These are phyloP conservation scores for Cordia subcordata DNA, from an alignment of 257 asterid genomes.

Conservation along the genomic window DNA sequence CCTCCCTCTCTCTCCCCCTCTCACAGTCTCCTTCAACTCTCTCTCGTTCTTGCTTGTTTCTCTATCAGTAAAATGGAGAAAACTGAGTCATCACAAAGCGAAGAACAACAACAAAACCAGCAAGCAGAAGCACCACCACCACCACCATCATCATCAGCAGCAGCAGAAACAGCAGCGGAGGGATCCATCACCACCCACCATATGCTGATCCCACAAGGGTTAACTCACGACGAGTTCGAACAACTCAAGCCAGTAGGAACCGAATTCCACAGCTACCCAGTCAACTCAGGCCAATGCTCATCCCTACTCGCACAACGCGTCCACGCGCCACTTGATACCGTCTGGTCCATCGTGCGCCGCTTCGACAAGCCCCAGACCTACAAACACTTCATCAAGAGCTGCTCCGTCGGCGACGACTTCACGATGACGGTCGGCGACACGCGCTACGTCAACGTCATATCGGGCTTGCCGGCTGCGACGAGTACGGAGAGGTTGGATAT, in stretches of 20 bases:
- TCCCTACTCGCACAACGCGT: constrained; percentile 72
- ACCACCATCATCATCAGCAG: not conserved
- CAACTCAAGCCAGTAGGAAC: constrained; percentile 40
- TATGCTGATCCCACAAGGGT: constrained; percentile 33
- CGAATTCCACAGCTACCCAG: constrained; percentile 66
- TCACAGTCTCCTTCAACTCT: not conserved
- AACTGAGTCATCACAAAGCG: constrained; percentile 6
- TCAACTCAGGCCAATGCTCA: constrained; percentile 64
- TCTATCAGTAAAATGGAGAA: constrained; percentile 10
- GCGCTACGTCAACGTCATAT: constrained; percentile 67
- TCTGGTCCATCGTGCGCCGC: constrained; percentile 71
- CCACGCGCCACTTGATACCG: constrained; percentile 58
- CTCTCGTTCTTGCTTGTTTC: not conserved
- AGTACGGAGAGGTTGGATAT: constrained; percentile 83
- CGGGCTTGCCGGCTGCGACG: constrained; percentile 89
- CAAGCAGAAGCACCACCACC: not conserved
- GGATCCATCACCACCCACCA: constrained; percentile 11
- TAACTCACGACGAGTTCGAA: constrained; percentile 57
- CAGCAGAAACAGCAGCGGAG: not conserved
- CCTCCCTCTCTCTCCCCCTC: not conserved
- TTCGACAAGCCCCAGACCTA: constrained; percentile 79
- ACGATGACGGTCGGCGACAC: constrained; percentile 49
- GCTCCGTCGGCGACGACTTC: constrained; percentile 48
- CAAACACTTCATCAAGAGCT: constrained; percentile 96
- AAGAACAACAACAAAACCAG: constrained; percentile 3